Conservation (phyloP, 2,329 filamentous ascomycete species). For the Penicillium crustosum region DNA sequence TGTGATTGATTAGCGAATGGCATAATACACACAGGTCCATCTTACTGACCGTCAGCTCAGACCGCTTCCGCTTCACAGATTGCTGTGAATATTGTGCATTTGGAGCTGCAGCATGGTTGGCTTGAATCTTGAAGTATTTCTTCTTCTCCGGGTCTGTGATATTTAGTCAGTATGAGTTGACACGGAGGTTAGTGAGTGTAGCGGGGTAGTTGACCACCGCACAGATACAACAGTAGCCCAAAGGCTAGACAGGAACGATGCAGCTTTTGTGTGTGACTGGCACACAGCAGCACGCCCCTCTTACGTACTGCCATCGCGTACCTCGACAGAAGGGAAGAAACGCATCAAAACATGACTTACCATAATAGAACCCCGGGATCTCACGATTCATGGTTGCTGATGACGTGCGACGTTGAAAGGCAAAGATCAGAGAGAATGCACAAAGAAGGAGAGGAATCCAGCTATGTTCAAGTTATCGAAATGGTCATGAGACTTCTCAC, state of each 20-base stretch:
- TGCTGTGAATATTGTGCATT: conserved; percentile 57
- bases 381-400: conserved; percentile 28
- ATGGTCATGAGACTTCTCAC: background rate
- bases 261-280: background rate
- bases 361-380: conserved; percentile 38
- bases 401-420: background rate
- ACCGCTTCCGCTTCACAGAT: conserved; percentile 57
- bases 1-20: conserved; percentile 18
- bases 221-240: background rate
- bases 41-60: conserved; percentile 42
- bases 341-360: conserved; percentile 20
- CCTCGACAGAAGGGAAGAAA: background rate
- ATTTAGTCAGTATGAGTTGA: background rate
- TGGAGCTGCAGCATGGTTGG: conserved; percentile 51
- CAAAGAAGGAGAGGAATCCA: background rate
- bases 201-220: background rate
- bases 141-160: conserved; percentile 52
- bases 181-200: background rate
- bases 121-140: conserved; percentile 68
- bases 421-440: background rate
- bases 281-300: background rate
- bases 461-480: conserved; percentile 3
- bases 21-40: background rate
- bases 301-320: background rate
- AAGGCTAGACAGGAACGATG: background rate